A percentile compares a stretch with the other conserved stretches of the same genome.
Conservation (phyloP, 441 rosid species). For the Populus hybrid region DNA sequence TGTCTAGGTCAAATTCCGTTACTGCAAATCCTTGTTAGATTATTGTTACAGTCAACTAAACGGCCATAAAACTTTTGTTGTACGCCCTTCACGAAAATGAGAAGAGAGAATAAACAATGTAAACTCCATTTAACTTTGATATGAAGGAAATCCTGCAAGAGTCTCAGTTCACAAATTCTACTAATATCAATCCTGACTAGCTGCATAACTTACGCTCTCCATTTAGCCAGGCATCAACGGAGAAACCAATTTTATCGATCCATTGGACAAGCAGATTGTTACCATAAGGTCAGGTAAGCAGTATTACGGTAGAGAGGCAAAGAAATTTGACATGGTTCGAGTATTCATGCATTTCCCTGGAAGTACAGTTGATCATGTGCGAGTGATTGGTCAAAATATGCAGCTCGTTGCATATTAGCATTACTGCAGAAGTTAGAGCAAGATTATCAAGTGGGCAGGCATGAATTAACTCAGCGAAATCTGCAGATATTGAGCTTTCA, state of each 20-base stretch:
- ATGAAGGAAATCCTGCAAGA: not conserved
- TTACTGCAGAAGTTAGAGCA: too few species aligned
- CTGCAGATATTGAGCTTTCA: too few species aligned
- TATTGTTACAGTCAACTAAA: not conserved
- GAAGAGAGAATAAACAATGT: not conserved
- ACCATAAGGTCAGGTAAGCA: not conserved
- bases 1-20: constrained; percentile 44
- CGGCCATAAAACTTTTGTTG: not conserved
- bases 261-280: not conserved
- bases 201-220: not conserved
- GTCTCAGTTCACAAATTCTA: not conserved
- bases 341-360: too few species aligned
- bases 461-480: too few species aligned
- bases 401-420: not conserved
- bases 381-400: not conserved
- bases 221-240: not conserved
- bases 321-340: too few species aligned
- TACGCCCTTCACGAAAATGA: not conserved
- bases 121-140: not conserved
- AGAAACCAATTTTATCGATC: not conserved
- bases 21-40: constrained; percentile 22
- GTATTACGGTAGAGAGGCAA: too few species aligned
- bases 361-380: not conserved
- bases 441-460: too few species aligned
- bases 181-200: not conserved